phyloP scores from a whole-genome alignment of 2,329 filamentous ascomycete species.

The Phyllosticta citriasiana region DNA sequence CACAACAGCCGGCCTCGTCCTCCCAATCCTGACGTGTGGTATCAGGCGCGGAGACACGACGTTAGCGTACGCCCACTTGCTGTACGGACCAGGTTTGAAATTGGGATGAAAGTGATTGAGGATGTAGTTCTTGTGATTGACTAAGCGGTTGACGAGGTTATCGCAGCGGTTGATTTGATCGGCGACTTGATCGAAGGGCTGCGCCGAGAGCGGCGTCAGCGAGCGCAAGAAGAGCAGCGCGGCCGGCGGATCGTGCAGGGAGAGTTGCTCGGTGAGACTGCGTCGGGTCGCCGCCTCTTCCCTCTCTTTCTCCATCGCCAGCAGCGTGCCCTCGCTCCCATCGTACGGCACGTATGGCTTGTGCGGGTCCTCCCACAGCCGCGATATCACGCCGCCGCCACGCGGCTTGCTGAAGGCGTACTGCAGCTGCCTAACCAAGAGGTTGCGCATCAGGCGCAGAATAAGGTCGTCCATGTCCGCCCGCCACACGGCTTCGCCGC shows the following conservation, averaged over 20 bases:
- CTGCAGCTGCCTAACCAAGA: slow-evolving; percentile 25
- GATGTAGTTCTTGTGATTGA: not conserved
- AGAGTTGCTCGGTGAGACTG: not conserved
- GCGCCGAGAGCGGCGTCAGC: not conserved
- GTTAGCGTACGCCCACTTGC: not conserved
- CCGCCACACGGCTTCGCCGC: slow-evolving; percentile 33
- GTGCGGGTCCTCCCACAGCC: not conserved
- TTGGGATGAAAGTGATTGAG: not conserved
- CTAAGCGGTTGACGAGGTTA: not conserved
- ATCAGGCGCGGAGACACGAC: not conserved
- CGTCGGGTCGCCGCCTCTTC: not conserved
- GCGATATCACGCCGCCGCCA: slow-evolving; percentile 11
- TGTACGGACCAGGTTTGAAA: not conserved
- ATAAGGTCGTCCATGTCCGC: slow-evolving; percentile 38
- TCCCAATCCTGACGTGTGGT: not conserved
- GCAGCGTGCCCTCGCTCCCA: not conserved
- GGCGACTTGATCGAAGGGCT: not conserved
- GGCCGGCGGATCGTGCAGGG: not conserved
- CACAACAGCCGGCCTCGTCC: not conserved
- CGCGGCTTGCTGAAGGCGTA: slow-evolving; percentile 19
- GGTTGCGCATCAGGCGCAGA: slow-evolving; percentile 27
- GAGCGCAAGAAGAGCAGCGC: slow-evolving; percentile 1
- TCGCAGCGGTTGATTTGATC: not conserved
- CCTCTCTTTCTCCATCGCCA: not conserved
- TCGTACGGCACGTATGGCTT: not conserved